Conservation (phyloP, 805 yeast species). For the Starmerella bombi region DNA sequence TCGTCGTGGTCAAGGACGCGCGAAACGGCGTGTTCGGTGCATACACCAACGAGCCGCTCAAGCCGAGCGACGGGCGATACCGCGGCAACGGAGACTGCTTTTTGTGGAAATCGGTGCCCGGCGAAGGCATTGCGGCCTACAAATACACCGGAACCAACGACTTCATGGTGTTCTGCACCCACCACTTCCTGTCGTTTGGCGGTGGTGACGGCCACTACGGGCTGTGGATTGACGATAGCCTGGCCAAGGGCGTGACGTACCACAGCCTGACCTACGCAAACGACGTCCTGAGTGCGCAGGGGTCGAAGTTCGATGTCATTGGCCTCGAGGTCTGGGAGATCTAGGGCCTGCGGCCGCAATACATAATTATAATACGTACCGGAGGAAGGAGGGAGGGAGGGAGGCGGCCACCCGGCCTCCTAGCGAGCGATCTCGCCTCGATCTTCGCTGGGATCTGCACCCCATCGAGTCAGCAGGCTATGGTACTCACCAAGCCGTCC, state of each 20-base stretch:
- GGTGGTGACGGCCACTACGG: constrained; percentile 92
- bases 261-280: constrained; percentile 80
- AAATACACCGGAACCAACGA: constrained; percentile 83
- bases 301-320: constrained; percentile 52
- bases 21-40: constrained; percentile 61
- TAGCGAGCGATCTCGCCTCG: neutral
- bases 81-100: constrained; percentile 95
- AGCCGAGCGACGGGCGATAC: constrained; percentile 51
- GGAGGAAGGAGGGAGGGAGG: too few relatives aligned
- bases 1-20: constrained; percentile 57
- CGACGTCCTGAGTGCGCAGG: constrained; percentile 54
- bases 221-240: constrained; percentile 66
- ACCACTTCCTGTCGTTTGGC: constrained; percentile 67
- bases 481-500: too few relatives aligned
- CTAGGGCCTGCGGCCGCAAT: neutral
- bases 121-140: constrained; percentile 51
- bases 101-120: constrained; percentile 53
- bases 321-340: constrained; percentile 82
- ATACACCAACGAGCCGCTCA: constrained; percentile 54
- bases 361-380: too few relatives aligned
- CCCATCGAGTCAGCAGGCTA: too few relatives aligned
- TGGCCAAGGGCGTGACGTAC: constrained; percentile 64
- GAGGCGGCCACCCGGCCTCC: too few relatives aligned
- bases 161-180: constrained; percentile 69
- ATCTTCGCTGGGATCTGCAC: too few relatives aligned